Evolutionary conservation across 192 early-diverging fungal genomes (phyloP).

Genomic region (Coemansia interrupta): DNA sequence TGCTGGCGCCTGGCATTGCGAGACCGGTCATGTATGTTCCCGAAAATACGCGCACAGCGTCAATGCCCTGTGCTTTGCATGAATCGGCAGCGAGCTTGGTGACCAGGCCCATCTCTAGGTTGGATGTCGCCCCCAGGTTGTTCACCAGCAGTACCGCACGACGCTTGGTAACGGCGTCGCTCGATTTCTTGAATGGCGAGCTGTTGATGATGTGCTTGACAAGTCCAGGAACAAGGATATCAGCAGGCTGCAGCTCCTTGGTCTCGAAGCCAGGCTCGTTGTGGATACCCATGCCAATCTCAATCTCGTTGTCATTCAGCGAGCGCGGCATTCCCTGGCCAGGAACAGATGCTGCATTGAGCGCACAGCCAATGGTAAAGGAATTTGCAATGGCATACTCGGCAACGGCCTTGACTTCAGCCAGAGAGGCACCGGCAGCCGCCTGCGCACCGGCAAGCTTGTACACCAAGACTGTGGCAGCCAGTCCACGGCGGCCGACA

Average conservation of each 20-base stretch:
- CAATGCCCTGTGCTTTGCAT: constrained; percentile 27
- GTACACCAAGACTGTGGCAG: constrained; percentile 73
- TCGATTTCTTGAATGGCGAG: constrained; percentile 38
- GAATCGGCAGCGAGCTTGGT: constrained; percentile 66
- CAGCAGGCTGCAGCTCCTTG: constrained; percentile 50
- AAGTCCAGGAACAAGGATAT: constrained; percentile 54
- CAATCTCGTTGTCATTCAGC: constrained; percentile 57
- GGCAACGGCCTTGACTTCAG: constrained; percentile 55
- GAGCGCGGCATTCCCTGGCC: constrained; percentile 57
- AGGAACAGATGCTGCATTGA: constrained; percentile 72
- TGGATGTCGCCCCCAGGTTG: constrained; percentile 75
- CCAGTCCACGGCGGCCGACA: constrained; percentile 76
- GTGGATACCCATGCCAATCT: constrained; percentile 83
- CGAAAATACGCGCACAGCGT: constrained; percentile 57
- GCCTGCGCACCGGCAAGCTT: constrained; percentile 78
- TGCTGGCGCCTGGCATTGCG: constrained; percentile 75
- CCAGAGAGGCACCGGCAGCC: constrained; percentile 57
- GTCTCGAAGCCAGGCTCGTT: constrained; percentile 74
- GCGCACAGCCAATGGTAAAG: constrained; percentile 77
- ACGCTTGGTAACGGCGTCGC: constrained; percentile 13
- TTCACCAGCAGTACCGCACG: constrained; percentile 72
- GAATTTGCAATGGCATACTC: constrained; percentile 59
- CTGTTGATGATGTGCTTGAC: constrained; percentile 55
- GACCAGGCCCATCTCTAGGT: constrained; percentile 67
- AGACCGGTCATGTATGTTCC: constrained; percentile 78